Conservation (phyloP, 306 rosid species). For the Dalbergia cochinchinensis region DNA sequence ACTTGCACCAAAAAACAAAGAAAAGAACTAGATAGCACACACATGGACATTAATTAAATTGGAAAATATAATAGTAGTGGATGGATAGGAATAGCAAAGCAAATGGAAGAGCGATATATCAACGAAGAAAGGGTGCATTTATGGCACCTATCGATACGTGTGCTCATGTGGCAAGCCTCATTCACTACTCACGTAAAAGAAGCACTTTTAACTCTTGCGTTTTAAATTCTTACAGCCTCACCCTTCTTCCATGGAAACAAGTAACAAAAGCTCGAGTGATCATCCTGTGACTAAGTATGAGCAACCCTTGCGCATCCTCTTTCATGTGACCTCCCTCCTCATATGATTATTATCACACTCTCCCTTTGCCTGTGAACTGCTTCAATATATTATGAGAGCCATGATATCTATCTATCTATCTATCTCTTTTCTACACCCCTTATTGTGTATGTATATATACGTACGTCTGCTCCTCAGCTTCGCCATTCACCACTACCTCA, state of each 20-base stretch:
- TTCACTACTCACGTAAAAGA: constrained; percentile 70
- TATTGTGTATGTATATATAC: constrained; percentile 27
- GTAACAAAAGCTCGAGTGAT: constrained; percentile 45
- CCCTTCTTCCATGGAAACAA: constrained; percentile 49
- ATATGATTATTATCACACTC: constrained; percentile 19
- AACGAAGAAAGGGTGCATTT: constrained; percentile 43
- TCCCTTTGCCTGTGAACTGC: constrained; percentile 71
- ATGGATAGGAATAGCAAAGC: no score
- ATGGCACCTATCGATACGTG: constrained; percentile 41
- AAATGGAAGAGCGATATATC: background rate
- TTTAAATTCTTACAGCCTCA: constrained; percentile 47
- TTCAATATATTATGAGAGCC: constrained; percentile 55
- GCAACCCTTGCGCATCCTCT: constrained; percentile 34
- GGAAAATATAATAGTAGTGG: background rate
- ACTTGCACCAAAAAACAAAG: background rate
- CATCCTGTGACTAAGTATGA: constrained; percentile 61
- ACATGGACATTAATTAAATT: constrained; percentile 42
- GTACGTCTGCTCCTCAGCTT: no score
- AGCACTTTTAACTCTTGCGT: constrained; percentile 46
- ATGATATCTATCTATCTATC: background rate
- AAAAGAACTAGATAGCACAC: no score
- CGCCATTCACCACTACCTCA: background rate
- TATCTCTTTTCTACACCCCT: background rate
- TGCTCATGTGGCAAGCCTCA: background rate
- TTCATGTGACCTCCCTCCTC: constrained; percentile 69